Evolutionary conservation across 2,329 filamentous ascomycete genomes (phyloP), one percentile per base, ranked within the genome.

Genomic region (Colletotrichum limetticola): DNA sequence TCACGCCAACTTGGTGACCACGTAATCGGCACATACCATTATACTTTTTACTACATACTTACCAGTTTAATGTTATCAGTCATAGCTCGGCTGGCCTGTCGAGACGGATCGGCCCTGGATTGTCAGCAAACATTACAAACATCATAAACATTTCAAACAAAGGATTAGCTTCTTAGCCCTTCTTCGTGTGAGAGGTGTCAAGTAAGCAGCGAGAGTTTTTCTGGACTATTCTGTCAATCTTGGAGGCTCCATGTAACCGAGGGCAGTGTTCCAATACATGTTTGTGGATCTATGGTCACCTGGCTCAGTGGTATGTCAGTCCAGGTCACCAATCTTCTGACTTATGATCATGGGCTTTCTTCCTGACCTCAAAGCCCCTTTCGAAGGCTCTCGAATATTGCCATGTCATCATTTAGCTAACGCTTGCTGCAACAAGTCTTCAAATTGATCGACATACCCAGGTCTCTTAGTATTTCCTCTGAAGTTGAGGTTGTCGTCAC

Each of bases 1-100:
- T 35, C 28, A 26, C 37, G n/a, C 42, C 49, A 22, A 19, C 24
- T 56, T 56, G 14, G 35, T 58, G 52, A 37, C 53, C 24, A 49
- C 8, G 19, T 32, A 32, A 60, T 59, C 42, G 35, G 62, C 37
- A 24, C 58, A 63, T 58, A 58, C 16, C 35, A 53, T 52, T 32
- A 42, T 58, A 37, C 24, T 60, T 53, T 30, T 60, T 46, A 46
- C 26, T n/a, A 69, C 9, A 64, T 70, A 70, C 56, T 63, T 60
- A 68, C 32, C 53, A 65, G 53, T 65, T 65, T 72, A 72, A 70
- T 72, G 60, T 72, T 70, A 72, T 52, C 26, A 4, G 37, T 42
- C 53, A 30, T 16, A 24, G 26, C 24, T 65, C 30, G 52, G 62
- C 19, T 46, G n/a, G 58, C 32, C 53, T 46, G 58, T 56, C 22